Percentiles rank a stretch among this genome's conserved stretches.
These are phyloP conservation scores for Exsudoporus frostii DNA, from an alignment of 768 basidiomycete genomes.

Conservation along the genomic window DNA sequence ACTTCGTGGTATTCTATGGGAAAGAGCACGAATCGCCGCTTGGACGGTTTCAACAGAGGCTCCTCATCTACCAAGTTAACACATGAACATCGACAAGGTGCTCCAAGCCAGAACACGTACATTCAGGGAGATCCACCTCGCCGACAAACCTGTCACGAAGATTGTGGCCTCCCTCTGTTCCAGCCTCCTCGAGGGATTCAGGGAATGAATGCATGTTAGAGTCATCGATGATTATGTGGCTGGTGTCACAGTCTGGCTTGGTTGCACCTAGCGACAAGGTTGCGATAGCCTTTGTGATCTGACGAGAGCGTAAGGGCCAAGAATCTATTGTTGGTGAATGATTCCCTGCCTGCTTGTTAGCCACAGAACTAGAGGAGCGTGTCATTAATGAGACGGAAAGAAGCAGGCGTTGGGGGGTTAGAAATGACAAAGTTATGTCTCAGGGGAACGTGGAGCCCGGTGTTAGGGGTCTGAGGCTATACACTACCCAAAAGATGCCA, in stretches of 20 bases:
- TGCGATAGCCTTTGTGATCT: constrained; percentile 1
- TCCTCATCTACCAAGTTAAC: constrained; percentile 41
- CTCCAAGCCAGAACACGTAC: constrained; percentile 1
- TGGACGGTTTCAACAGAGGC: constrained; percentile 75
- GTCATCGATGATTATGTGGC: neutral
- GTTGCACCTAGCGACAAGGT: constrained; percentile 8
- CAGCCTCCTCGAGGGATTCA: neutral
- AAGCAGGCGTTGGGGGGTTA: too few relatives aligned
- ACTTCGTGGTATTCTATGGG: constrained; percentile 92
- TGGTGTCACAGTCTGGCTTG: neutral
- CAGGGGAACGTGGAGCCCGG: too few relatives aligned
- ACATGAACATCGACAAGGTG: neutral
- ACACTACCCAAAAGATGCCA: too few relatives aligned
- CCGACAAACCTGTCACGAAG: constrained; percentile 13
- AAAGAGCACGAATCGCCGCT: constrained; percentile 83
- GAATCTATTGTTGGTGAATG: neutral
- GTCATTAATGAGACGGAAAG: neutral
- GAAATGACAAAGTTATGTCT: too few relatives aligned
- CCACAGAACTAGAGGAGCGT: neutral
- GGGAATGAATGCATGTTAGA: neutral
- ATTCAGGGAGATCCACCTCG: constrained; percentile 19
- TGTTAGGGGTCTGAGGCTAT: too few relatives aligned
- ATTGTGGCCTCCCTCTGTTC: neutral
- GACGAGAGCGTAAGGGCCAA: neutral
- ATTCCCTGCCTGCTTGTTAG: constrained; percentile 3